A percentile compares a stretch with the other conserved stretches of the same genome.
These are phyloP conservation scores for Margaritispora aquatica DNA, from an alignment of 495 filamentous ascomycete genomes.

Conservation along the genomic window DNA sequence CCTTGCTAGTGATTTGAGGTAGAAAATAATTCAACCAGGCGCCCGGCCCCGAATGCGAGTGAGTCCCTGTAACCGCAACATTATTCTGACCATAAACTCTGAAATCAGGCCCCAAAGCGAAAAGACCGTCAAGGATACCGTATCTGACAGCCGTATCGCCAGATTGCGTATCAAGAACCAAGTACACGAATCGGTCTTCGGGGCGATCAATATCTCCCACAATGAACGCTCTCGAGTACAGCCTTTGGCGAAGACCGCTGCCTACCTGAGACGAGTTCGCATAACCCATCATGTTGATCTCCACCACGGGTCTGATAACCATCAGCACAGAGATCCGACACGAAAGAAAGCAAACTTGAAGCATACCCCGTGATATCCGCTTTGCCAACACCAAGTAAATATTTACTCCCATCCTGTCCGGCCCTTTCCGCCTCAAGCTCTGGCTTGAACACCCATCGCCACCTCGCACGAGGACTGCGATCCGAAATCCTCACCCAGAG, in stretches of 20 bases:
- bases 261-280: slow-evolving; percentile 82
- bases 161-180: slow-evolving; percentile 81
- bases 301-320: slow-evolving; percentile 65
- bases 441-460: background rate
- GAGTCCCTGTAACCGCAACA: slow-evolving; percentile 86
- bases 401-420: slow-evolving; percentile 37
- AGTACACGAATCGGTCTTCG: slow-evolving; percentile 73
- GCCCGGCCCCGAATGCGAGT: slow-evolving; percentile 87
- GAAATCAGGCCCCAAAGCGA: slow-evolving; percentile 60
- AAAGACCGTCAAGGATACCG: slow-evolving; percentile 72
- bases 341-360: background rate
- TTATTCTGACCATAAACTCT: slow-evolving; percentile 74
- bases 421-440: background rate
- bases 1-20: slow-evolving; percentile 86
- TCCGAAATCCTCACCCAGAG: background rate
- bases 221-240: slow-evolving; percentile 90
- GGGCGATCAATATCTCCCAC: slow-evolving; percentile 61
- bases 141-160: slow-evolving; percentile 88
- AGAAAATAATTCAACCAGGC: slow-evolving; percentile 96
- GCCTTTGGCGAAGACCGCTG: slow-evolving; percentile 78
- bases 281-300: slow-evolving; percentile 91
- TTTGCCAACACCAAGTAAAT: slow-evolving; percentile 87
- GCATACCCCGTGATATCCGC: slow-evolving; percentile 90
- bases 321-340: slow-evolving; percentile 10
- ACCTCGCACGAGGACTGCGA: background rate